phyloP scores from a whole-genome alignment of 306 rosid genomes.

The Rosa multiflora region DNA sequence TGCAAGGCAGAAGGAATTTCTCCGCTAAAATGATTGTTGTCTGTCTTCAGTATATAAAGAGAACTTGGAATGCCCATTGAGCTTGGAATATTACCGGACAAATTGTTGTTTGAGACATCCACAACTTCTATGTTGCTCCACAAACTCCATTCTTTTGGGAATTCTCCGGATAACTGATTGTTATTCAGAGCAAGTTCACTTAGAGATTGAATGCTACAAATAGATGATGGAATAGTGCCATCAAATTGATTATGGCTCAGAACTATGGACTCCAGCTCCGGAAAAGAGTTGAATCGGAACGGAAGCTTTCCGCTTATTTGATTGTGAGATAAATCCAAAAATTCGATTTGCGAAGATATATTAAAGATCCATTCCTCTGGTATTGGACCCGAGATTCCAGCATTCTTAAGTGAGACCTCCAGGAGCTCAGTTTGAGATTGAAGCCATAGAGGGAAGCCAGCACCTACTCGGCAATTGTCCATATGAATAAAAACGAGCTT shows the following conservation, averaged over 20 bases:
- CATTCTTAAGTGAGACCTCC: neutral
- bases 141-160: neutral
- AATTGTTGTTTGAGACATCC: neutral
- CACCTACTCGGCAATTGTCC: neutral
- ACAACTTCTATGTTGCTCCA: accelerated
- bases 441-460: neutral
- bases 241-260: neutral
- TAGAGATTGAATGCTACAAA: neutral
- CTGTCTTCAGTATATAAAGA: accelerated
- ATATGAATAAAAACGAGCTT: neutral
- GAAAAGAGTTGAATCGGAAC: neutral
- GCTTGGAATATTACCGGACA: neutral
- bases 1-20: neutral
- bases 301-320: neutral
- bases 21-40: neutral
- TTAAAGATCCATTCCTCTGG: neutral
- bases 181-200: accelerated
- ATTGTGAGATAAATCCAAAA: neutral
- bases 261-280: accelerated
- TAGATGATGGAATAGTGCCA: neutral
- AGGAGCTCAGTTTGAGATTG: neutral
- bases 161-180: neutral
- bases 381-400: neutral
- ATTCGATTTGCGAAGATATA: neutral
- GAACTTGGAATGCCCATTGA: neutral